Evolutionary conservation across 345 rosid genomes (phyloP).

Genomic region (Capsella bursapastoris): DNA sequence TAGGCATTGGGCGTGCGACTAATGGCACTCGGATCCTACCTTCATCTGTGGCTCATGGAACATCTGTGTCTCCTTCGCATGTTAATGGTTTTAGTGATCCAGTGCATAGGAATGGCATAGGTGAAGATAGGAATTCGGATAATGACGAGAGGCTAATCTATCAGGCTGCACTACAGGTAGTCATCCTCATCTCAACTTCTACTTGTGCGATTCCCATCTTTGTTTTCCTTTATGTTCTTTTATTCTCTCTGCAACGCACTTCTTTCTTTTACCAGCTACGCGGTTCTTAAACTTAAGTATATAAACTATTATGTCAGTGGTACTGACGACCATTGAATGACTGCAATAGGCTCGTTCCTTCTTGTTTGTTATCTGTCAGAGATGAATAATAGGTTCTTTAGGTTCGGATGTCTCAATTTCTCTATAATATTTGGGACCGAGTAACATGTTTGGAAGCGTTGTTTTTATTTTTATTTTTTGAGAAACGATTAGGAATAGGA

Average conservation of each 20-base stretch:
- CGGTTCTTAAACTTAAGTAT: neutral
- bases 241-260: constrained; percentile 2
- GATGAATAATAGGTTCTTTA: neutral
- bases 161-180: constrained; percentile 92
- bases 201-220: constrained; percentile 2
- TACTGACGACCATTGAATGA: constrained; percentile 3
- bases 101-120: constrained; percentile 50
- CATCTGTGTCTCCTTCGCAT: constrained; percentile 48
- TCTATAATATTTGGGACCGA: constrained; percentile 4
- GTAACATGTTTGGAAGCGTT: constrained; percentile 17
- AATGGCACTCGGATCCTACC: constrained; percentile 67
- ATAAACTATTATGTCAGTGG: constrained; percentile 3
- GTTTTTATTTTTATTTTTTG: constrained; percentile 1
- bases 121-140: constrained; percentile 61
- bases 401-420: constrained; percentile 7
- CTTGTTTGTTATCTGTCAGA: neutral
- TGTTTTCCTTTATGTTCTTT: neutral
- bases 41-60: constrained; percentile 58
- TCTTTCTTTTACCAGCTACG: neutral
- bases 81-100: constrained; percentile 58
- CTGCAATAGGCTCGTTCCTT: constrained; percentile 12
- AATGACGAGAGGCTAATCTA: constrained; percentile 80
- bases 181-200: constrained; percentile 26
- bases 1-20: constrained; percentile 54
- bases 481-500: neutral